Conservation (phyloP, 176 grass and related monocot genomes). For the Alopecurus myosuroides region DNA sequence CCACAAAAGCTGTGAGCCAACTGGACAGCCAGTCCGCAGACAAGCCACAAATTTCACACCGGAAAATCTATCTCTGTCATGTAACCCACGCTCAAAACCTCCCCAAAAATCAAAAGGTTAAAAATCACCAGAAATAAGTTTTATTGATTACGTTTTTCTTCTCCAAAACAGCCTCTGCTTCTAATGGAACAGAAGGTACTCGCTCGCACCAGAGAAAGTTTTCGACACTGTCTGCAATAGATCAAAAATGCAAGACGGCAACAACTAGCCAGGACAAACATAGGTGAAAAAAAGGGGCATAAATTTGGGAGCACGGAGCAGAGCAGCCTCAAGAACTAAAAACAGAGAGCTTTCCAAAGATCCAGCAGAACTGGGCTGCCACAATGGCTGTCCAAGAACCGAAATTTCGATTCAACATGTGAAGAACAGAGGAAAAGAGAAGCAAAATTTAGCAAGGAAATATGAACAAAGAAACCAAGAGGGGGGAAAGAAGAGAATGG, state of each 20-base stretch:
- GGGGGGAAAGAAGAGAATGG: background rate
- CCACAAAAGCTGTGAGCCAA: conserved; percentile 7
- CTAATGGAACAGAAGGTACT: background rate
- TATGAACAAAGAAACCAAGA: background rate
- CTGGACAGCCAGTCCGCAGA: background rate
- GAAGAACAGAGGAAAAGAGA: background rate
- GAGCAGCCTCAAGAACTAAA: conserved; percentile 12
- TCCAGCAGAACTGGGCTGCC: background rate
- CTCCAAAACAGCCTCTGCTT: background rate
- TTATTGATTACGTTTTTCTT: background rate
- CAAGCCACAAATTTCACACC: background rate
- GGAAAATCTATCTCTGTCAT: background rate
- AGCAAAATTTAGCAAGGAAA: background rate
- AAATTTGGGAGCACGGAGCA: background rate
- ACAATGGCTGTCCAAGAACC: background rate
- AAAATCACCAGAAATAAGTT: background rate
- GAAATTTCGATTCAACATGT: background rate
- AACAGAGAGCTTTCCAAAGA: background rate
- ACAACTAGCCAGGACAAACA: background rate
- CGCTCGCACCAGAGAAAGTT: background rate
- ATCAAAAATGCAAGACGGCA: background rate
- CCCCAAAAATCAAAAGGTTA: background rate
- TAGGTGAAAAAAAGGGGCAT: background rate
- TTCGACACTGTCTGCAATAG: background rate
- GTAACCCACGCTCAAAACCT: background rate